Conservation (phyloP, 192 early-diverging fungal species). For the Entomortierella parvispora region DNA sequence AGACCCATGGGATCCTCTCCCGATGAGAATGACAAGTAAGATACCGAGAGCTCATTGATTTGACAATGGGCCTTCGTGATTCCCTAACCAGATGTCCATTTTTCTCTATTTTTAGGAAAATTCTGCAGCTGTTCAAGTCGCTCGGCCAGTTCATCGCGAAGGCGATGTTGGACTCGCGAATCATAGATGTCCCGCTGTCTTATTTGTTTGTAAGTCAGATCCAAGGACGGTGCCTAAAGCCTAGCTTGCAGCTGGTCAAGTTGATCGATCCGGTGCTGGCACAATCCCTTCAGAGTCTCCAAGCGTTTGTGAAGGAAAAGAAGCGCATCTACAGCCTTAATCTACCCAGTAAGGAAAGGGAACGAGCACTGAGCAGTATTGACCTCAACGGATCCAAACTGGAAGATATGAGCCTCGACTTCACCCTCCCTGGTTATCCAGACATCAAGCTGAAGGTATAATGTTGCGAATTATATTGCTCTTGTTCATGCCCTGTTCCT, state of each 20-base stretch:
- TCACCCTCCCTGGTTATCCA: conserved; percentile 87
- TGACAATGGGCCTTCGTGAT: neutral
- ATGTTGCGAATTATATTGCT: no score
- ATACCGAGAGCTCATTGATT: neutral
- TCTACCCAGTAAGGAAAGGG: conserved; percentile 57
- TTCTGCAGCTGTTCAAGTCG: conserved; percentile 71
- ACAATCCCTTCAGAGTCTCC: conserved; percentile 71
- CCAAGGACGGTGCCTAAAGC: conserved; percentile 54
- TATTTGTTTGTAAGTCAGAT: conserved; percentile 78
- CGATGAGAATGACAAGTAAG: conserved; percentile 59
- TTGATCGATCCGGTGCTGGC: conserved; percentile 75
- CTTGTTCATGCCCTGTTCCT: no score
- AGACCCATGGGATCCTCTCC: conserved; percentile 39
- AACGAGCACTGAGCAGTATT: conserved; percentile 57
- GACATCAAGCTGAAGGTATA: conserved; percentile 68
- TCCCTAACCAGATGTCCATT: neutral
- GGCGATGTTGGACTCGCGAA: conserved; percentile 85
- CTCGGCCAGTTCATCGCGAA: conserved; percentile 91
- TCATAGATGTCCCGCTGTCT: conserved; percentile 87
- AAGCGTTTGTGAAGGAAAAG: conserved; percentile 72
- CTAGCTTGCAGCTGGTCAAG: conserved; percentile 44
- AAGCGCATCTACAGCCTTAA: conserved; percentile 61
- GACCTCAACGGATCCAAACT: conserved; percentile 61
- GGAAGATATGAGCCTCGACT: conserved; percentile 82
- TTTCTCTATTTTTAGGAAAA: conserved; percentile 49